Base-by-base conservation (phyloP, 805 yeast species). In the Candida sanyiensis region DNA sequence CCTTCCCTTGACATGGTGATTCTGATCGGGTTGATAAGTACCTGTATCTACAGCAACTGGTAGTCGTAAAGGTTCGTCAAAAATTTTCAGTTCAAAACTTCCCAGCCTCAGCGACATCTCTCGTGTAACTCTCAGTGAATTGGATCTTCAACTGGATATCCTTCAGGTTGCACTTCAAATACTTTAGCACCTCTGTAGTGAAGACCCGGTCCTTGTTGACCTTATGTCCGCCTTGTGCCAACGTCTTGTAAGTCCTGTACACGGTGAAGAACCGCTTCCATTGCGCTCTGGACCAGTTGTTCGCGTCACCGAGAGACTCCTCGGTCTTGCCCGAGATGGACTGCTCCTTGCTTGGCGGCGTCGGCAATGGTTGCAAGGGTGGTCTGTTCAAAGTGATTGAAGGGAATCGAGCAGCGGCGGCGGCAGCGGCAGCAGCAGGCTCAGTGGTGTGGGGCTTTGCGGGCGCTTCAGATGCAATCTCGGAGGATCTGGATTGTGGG, bases 91-190 rank as follows among this genome's bases (percentile, higher is more conserved):
- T 12, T 28, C 15, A 23, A 8, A 39, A 11, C n/a, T 25, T 19
- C 8, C 37, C 37, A 18, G 20, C 6, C 18, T 20, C 24, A 15
- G n/a, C n/a, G n/a, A 27, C 38, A 8, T 36, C 39, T 8, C 43
- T 35, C n/a, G 33, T 34, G 31, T 31, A 37, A 11, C 40, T 39
- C 19, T 43, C 35, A 13, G 41, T 44, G 23, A 53, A 53, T 5
- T 38, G 38, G 7, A 53, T 45, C 37, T 49, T 51, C 10, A 45
- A 23, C 28, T 47, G 25, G 2, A 54, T 43, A 27, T 52, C 57
- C 6, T 43, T 29, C 12, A 38, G 30, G 41, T 54, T 56, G 37
- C 57, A 51, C 6, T 28, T 34, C 9, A 54, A 25, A 20, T 31
- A 46, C 9, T 34, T 23, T 33, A 52, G 28, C 12, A 35, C 25